Evolutionary conservation across 805 yeast species (phyloP), one percentile per base, ranked within the genome.

Genomic region (Candida parachauliodes): DNA sequence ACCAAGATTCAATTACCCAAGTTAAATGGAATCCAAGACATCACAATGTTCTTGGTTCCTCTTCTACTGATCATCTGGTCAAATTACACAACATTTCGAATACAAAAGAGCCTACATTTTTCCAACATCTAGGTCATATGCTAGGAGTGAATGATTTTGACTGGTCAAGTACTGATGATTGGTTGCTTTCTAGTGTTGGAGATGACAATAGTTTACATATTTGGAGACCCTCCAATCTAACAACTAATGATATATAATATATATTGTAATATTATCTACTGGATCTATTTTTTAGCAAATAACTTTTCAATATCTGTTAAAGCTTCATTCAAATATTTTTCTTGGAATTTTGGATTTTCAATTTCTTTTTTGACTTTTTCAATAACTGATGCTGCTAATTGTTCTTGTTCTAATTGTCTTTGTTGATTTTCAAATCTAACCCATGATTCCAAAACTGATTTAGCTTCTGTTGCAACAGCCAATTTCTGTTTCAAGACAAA

Each of bases 371-470:
- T 80, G 57, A 91, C 93, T 74, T 87, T 88, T 39, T 88, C 72
- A 62, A 88, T 85, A 49, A 93, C 96, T 42, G 88, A 58, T 59
- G 84, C 71, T 51, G 94, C 80, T 57, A 93, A 81, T 68, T 87
- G 96, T 68, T 81, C 77, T 77, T 93, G 98, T 77, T 93, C 95
- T 60, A 80, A 71, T 75, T 88, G 95, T 75, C 97, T 91, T 52
- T 89, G 93, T 63, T 88, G 88, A 52, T 87, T 83, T 76, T 93
- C 98, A 70, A 85, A 86, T 79, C 98, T 87, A 55, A 89, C 97
- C 98, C 98, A 93, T 11, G 98, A 88, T 72, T 93, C 98, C 62
- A 93, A 80, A 44, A 91, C 95, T 41, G 93, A 72, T 74, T 85
- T 88, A 59, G 98, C 98, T 76, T 88, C 96, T 46, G 72, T 54